These are phyloP conservation scores for Globisporangium uncinulatum DNA, from an alignment of 352 stramenopile genomes.

Conservation along the genomic window DNA sequence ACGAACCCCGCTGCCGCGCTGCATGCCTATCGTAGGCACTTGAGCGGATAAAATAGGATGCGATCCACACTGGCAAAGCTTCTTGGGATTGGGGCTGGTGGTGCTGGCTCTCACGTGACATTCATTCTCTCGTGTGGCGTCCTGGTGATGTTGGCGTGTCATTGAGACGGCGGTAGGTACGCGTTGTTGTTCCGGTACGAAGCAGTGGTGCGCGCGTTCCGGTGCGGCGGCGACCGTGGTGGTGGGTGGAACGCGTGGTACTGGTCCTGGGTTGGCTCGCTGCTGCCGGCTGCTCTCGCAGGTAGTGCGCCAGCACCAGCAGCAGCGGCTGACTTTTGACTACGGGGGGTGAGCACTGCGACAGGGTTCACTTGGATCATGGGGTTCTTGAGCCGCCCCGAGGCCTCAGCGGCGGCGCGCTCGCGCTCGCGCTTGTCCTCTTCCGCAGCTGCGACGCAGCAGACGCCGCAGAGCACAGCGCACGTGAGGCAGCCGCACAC, in stretches of 20 bases:
- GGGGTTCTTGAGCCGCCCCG: constrained; percentile 41
- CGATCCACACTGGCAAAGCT: constrained; percentile 7
- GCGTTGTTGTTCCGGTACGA: constrained; percentile 16
- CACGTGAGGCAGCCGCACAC: constrained; percentile 73
- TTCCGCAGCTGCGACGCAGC: constrained; percentile 68
- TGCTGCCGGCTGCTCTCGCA: constrained; percentile 5
- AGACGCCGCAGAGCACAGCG: constrained; percentile 63
- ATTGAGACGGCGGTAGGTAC: constrained; percentile 9
- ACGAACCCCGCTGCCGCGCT: constrained; percentile 7
- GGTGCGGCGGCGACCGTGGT: constrained; percentile 16
- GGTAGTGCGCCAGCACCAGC: not conserved
- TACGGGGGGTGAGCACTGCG: constrained; percentile 35
- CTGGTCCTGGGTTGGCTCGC: constrained; percentile 1
- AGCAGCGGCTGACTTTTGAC: constrained; percentile 19
- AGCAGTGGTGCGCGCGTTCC: constrained; percentile 15
- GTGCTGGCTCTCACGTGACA: constrained; percentile 9
- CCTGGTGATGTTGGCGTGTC: constrained; percentile 2
- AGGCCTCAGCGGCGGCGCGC: constrained; percentile 28
- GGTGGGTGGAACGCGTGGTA: constrained; percentile 14
- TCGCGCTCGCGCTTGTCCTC: constrained; percentile 80
- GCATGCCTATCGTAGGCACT: not conserved
- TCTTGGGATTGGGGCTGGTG: constrained; percentile 6
- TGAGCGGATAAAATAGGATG: constrained; percentile 8
- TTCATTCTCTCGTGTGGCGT: not conserved
- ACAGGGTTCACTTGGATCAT: constrained; percentile 66